A percentile compares a stretch with the other conserved stretches of the same genome.
Conservation (phyloP, 192 early-diverging fungal genomes). For the Linnemannia elongata region DNA sequence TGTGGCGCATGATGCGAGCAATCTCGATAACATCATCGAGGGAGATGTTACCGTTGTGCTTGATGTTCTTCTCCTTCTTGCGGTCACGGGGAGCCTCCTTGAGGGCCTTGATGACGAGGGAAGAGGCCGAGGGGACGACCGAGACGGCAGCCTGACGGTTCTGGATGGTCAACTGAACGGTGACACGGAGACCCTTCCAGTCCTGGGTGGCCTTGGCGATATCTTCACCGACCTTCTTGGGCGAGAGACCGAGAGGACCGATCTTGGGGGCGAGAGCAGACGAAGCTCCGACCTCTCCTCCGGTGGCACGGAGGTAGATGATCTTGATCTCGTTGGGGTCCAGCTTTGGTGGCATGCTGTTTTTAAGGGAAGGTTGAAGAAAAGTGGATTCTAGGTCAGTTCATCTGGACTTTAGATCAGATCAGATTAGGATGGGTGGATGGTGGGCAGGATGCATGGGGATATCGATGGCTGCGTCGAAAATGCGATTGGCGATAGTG, state of each 20-base stretch:
- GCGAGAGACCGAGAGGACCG: slow-evolving; percentile 99
- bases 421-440: neutral
- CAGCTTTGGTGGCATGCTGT: slow-evolving; percentile 90
- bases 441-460: neutral
- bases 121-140: slow-evolving; percentile 96
- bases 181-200: slow-evolving; percentile 99
- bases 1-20: slow-evolving; percentile 95
- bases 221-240: slow-evolving; percentile 99
- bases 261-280: slow-evolving; percentile 99
- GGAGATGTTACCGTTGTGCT: slow-evolving; percentile 96
- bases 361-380: neutral
- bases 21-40: slow-evolving; percentile 95
- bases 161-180: slow-evolving; percentile 98
- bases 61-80: slow-evolving; percentile 99
- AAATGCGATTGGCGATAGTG: neutral
- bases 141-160: slow-evolving; percentile 99
- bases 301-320: slow-evolving; percentile 96
- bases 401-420: neutral
- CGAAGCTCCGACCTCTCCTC: slow-evolving; percentile 97
- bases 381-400: neutral
- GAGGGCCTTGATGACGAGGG: slow-evolving; percentile 96
- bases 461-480: neutral
- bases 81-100: slow-evolving; percentile 97
- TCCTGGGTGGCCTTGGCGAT: slow-evolving; percentile 99
- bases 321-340: slow-evolving; percentile 84